Evolutionary conservation across 2,329 filamentous ascomycete genomes (phyloP).

Genomic region (Diaporthe sp.): DNA sequence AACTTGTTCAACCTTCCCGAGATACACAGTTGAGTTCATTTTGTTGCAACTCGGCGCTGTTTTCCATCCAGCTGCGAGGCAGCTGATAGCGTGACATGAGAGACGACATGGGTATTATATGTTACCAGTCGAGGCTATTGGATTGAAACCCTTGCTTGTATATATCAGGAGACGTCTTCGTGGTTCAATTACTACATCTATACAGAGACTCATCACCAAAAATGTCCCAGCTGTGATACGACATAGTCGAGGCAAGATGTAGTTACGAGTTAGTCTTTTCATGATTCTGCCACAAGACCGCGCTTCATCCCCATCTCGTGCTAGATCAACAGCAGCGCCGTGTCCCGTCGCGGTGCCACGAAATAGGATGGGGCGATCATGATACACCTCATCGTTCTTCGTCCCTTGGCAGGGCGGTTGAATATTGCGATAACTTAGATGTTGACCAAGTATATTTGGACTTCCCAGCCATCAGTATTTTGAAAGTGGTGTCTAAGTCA

Average conservation of each 20-base stretch:
- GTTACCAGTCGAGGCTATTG: not conserved
- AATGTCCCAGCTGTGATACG: not conserved
- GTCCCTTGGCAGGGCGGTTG: not conserved
- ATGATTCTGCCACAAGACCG: not conserved
- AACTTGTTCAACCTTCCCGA: conserved; percentile 42
- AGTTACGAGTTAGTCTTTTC: not conserved
- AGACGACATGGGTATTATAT: not conserved
- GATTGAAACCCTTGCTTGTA: not conserved
- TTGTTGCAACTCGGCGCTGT: not conserved
- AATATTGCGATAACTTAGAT: not conserved
- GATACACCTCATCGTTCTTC: no score
- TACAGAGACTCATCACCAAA: no score
- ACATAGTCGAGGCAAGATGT: not conserved
- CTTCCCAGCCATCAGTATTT: not conserved
- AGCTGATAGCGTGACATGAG: not conserved
- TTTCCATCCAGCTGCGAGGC: not conserved
- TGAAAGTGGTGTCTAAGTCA: not conserved
- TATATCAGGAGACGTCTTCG: not conserved
- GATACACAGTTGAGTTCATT: not conserved
- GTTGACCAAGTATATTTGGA: not conserved
- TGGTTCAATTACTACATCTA: not conserved
- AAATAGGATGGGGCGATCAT: not conserved
- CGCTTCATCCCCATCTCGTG: not conserved
- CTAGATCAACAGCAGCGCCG: not conserved
- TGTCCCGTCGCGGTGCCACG: not conserved